Base-by-base conservation (phyloP, 2,329 filamentous ascomycete species). In the Sphaceloma murrayae region DNA sequence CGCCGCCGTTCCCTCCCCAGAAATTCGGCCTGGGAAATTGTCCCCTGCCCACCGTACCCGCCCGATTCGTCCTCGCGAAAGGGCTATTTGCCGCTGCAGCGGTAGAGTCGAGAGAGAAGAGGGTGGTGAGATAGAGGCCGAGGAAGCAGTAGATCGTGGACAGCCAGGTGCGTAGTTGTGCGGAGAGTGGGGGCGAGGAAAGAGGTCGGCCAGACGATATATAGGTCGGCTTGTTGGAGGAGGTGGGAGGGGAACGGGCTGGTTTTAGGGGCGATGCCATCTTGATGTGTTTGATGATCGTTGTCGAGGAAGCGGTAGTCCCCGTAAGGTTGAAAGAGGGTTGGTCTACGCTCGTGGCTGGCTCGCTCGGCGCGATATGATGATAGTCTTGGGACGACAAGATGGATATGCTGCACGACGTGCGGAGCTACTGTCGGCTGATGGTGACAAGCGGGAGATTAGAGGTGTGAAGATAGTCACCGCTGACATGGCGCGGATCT, bases 41-140 rank as follows among this genome's bases (percentile, higher is more conserved):
- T 5, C 42, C 21, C 31, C 31, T 17, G 10, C 31, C 22, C 42
- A 19, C 29, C 27, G 38, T 39, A 9, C 44, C 46, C 5, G 39
- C 24, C 18, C 62, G 44, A 24, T 58, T 61, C 40, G 56, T 49
- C 18, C 65, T 52, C 43, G 70, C 72, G 54, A 70, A 72, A 19
- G 61, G 55, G 1, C 66, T 69, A 22, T 58, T 58, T 49, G 67
- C 54, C 2, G 69, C 69, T 5, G 69, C 62, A 10, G 56, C 53
- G 48, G 69, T 67, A 1, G 68, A 60, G 48, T 71, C 66, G 24
- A 72, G 51, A 67, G 67, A 64, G 48, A 72, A 68, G 7, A 72
- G 57, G 31, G 64, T 67, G 31, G 67, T 65, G 19, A 72, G 51
- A 47, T 72, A 72, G 17, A 72, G 56, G 4, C 68, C 69, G 4